Evolutionary conservation across 208 protist genomes (phyloP).

Genomic region (Naegleria lovaniensis): DNA sequence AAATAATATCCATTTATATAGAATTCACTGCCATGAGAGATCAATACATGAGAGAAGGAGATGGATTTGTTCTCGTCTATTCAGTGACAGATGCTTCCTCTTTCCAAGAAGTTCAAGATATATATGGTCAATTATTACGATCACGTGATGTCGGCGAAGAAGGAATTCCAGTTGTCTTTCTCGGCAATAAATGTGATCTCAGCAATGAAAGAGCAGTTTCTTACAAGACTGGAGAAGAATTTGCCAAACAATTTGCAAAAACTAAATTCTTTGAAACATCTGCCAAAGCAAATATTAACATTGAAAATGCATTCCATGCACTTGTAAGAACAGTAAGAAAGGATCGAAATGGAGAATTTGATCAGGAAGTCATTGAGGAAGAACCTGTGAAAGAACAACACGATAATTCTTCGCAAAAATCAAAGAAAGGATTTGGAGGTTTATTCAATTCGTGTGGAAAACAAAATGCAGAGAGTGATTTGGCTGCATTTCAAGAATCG

Average conservation of each 20-base stretch:
- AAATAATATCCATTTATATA: neutral
- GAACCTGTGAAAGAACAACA: neutral
- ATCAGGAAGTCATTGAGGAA: neutral
- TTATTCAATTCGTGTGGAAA: neutral
- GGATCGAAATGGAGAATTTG: neutral
- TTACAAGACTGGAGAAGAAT: conserved; percentile 29
- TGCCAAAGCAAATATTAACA: conserved; percentile 53
- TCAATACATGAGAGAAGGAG: conserved; percentile 50
- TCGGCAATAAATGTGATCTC: conserved; percentile 64
- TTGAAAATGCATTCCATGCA: conserved; percentile 45
- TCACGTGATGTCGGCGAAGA: conserved; percentile 49
- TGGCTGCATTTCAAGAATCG: neutral
- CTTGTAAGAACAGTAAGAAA: conserved; percentile 41
- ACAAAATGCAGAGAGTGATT: neutral
- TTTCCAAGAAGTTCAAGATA: conserved; percentile 49
- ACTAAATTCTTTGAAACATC: conserved; percentile 58
- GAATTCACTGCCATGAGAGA: conserved; percentile 44
- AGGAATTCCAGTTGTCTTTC: conserved; percentile 50
- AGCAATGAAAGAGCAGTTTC: conserved; percentile 59
- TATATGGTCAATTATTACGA: conserved; percentile 51
- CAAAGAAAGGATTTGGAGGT: neutral
- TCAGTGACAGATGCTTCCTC: conserved; percentile 39
- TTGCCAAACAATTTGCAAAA: conserved; percentile 18
- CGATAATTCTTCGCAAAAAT: neutral
- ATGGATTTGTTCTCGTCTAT: conserved; percentile 61